Base-by-base conservation (phyloP, 495 filamentous ascomycete genomes). In the Pyrenula massariospora region DNA sequence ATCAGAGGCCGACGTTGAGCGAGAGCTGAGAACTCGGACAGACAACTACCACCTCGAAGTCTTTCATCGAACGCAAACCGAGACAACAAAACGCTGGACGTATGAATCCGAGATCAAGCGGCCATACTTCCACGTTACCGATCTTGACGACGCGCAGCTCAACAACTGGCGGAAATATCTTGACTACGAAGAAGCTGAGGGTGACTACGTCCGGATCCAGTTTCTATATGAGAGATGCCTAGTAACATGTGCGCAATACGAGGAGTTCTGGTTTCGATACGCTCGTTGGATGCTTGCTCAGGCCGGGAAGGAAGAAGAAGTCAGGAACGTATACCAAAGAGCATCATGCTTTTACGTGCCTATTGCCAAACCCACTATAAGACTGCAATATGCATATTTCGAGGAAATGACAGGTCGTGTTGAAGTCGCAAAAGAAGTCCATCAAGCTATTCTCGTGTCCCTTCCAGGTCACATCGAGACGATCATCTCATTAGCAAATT, bases 261-360 rank as follows among this genome's bases (percentile, higher is more conserved):
- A 96, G 52, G 91, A 97, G 63, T 96, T 99, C 70, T 99, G 93
- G 93, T 79, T 94, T 56, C 84, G 93, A 1, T 99, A 95, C 71
- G 90, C 88, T n/a, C 78, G 94, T 15, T 99, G 93, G 93, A 96
- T 99, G 91, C 77, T 77, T 60, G 84, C 83, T 2, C 89, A 96
- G 63, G 62, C 78, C 0, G 81, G 76, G 52, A 95, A 95, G 66
- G 83, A 89, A 56, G 89, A 96, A 63, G 94, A 99, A 65, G 87
- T 93, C 1, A 85, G 94, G 22, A 89, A 87, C 66, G 90, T 99
- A 61, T 97, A 96, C 61, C 87, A 93, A 67, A 84, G 91, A 55
- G 94, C 91, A 11, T 82, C 84, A 59, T 88, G 78, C 56, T 66
- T 95, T 2, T 97, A 84, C 66, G 88, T 90, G 0, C 91, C 93